Base-by-base conservation (phyloP, 306 rosid species). In the Comarum palustre region DNA sequence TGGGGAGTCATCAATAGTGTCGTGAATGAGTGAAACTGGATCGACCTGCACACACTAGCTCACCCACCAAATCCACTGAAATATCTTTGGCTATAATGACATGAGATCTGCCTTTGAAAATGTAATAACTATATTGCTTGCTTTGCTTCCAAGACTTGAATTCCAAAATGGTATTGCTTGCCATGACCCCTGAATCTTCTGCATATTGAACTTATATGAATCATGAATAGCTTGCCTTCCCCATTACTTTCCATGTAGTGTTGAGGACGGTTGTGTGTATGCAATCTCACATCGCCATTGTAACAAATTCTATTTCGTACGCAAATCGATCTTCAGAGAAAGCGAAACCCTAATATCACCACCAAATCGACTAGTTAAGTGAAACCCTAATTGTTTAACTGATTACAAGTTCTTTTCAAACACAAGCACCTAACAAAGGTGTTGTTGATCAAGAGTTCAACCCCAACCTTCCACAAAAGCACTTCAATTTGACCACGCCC, bases 31-130 rank as follows among this genome's bases (percentile, higher is more conserved):
- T 78, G 57, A 76, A 76, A 46, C 60, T 71, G 32, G 80, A 25
- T 25, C 36, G 36, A 58, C 8, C 63, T 24, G 31, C 13, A 11
- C 11, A 9, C 12, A 20, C 57, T 48, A 12, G 25, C 46, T 27
- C 71, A 79, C 84, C 82, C 85, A 84, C 89, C 78, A 76, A 82
- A 84, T 82, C 89, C 25, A 1, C 39, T 13, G 29, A 69, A 77
- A 71, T 81, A 82, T 87, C 82, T 74, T 77, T 57, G 22, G 64
- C 75, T n/a, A 72, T 73, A 69, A 43, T 55, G 86, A 75, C 82
- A 80, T 82, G 86, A 63, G 79, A 67, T 22, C 71, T 68, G 64
- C 77, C 77, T 69, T 58, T 69, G 84, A 86, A 81, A 79, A 69
- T 52, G 88, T 78, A 45, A 24, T 47, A 68, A 22, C 43, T 67